phyloP scores from a whole-genome alignment of 1,284 basidiomycete species.

The Calocybe gambosa region DNA sequence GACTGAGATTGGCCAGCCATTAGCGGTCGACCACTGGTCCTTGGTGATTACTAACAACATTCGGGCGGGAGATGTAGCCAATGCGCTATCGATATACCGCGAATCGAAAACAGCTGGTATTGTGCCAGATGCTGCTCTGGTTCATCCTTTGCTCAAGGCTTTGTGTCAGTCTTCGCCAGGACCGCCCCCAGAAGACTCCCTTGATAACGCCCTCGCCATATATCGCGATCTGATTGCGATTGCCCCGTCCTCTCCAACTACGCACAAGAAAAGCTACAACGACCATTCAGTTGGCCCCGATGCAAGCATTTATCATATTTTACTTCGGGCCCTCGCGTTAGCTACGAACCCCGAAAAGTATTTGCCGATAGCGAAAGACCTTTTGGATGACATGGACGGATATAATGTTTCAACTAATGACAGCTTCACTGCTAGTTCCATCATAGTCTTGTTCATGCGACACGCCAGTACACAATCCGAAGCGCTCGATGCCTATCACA shows the following conservation, averaged over 20 bases:
- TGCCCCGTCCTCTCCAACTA: conserved; percentile 15
- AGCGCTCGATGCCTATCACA: conserved; percentile 59
- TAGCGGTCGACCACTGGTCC: conserved; percentile 41
- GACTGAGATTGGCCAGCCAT: conserved; percentile 32
- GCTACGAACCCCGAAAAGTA: conserved; percentile 40
- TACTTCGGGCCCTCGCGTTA: conserved; percentile 49
- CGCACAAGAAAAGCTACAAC: conserved; percentile 15
- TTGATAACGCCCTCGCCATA: conserved; percentile 46
- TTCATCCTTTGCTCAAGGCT: conserved; percentile 45
- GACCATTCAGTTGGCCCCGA: conserved; percentile 36
- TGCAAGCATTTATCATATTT: conserved; percentile 45
- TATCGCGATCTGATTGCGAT: conserved; percentile 38
- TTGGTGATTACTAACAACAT: conserved; percentile 45
- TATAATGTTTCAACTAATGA: conserved; percentile 31
- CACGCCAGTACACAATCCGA: conserved; percentile 44
- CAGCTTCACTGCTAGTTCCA: conserved; percentile 41
- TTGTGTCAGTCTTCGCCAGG: conserved; percentile 35
- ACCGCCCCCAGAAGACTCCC: conserved; percentile 31
- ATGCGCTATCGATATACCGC: conserved; percentile 45
- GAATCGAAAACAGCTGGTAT: conserved; percentile 37
- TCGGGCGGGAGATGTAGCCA: conserved; percentile 26
- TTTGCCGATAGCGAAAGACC: conserved; percentile 38
- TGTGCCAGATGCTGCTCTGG: conserved; percentile 39
- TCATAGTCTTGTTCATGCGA: conserved; percentile 58
- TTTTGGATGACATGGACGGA: conserved; percentile 53